phyloP scores from a whole-genome alignment of 805 yeast genomes.

The Wickerhamiella sergipiensis region DNA sequence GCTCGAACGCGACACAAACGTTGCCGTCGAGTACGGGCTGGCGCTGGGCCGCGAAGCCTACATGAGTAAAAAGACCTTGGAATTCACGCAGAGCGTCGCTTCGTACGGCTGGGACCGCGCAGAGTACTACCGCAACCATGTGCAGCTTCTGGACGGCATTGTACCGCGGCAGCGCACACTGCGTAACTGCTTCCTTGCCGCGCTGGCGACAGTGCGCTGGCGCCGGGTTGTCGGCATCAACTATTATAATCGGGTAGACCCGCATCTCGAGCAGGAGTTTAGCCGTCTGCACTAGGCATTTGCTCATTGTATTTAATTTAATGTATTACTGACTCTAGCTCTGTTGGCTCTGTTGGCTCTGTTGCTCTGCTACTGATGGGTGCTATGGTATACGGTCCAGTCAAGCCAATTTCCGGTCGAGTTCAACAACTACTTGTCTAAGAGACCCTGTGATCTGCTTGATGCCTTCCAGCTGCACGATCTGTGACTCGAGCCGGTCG shows the following conservation, averaged over 20 bases:
- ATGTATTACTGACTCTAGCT: neutral
- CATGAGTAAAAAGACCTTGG: neutral
- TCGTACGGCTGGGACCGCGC: neutral
- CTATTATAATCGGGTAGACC: neutral
- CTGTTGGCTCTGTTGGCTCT: neutral
- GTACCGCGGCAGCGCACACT: neutral
- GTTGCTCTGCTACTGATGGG: too few relatives aligned
- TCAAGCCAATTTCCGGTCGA: constrained; percentile 3
- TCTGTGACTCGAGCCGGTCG: constrained; percentile 4
- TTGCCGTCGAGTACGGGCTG: neutral
- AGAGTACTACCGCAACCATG: neutral
- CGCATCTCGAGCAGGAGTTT: neutral
- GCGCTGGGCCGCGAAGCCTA: neutral
- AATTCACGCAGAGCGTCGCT: neutral
- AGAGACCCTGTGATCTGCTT: constrained; percentile 12
- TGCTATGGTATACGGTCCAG: too few relatives aligned
- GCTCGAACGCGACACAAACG: neutral
- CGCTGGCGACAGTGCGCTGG: neutral
- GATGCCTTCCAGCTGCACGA: constrained; percentile 12
- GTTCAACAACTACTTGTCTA: constrained; percentile 5
- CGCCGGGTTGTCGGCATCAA: neutral
- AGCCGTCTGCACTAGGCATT: neutral
- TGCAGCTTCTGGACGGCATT: neutral
- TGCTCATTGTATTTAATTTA: neutral
- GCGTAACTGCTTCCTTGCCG: neutral